These are phyloP conservation scores for Solanum clarkiae DNA, from an alignment of 257 asterid genomes.

Conservation along the genomic window DNA sequence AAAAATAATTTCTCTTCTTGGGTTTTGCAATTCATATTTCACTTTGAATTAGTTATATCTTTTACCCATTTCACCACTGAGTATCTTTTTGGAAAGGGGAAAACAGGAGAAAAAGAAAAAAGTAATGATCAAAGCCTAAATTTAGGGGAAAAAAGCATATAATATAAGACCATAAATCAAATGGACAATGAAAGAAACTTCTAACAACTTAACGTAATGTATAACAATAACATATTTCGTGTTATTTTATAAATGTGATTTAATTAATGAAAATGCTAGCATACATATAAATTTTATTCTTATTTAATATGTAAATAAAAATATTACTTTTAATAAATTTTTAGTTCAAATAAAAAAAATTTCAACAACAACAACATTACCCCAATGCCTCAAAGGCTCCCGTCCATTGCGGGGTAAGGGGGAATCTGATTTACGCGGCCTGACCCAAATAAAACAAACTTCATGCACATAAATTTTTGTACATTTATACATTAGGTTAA, in stretches of 20 bases:
- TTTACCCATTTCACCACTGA: not conserved
- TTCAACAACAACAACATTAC: no score
- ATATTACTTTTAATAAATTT: not conserved
- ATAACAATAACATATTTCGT: no score
- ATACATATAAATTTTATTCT: accelerated
- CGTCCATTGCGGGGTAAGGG: no score
- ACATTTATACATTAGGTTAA: not conserved
- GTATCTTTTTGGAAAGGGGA: not conserved
- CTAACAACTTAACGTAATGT: not conserved
- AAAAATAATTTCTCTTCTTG: not conserved
- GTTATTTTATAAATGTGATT: no score
- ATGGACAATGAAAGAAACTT: not conserved
- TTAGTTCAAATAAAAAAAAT: not conserved
- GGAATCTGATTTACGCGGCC: no score
- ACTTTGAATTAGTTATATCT: not conserved
- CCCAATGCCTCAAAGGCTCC: no score
- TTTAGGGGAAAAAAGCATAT: not conserved
- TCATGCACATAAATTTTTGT: not conserved
- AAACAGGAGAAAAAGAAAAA: not conserved
- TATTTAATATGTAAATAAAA: accelerated
- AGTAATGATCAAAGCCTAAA: not conserved
- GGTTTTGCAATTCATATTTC: not conserved
- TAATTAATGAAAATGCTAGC: no score
- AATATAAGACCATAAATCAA: not conserved
- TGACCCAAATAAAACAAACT: not conserved